Evolutionary conservation across 352 stramenopile species (phyloP).

Genomic region (Phytophthora citrophthora): DNA sequence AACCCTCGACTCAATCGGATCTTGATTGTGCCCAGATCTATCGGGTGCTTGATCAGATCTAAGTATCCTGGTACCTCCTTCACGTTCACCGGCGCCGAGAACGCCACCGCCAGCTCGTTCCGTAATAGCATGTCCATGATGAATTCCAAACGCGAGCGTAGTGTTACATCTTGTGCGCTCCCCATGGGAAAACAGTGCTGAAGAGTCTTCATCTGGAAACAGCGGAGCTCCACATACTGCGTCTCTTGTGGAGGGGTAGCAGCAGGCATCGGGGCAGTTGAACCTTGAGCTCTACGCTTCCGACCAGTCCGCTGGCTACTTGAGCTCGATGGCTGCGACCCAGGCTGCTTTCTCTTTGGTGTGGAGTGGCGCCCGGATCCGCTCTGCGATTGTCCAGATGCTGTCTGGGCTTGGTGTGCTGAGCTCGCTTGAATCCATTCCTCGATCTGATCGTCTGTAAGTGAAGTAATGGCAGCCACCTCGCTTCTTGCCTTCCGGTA

Average conservation of each 20-base stretch:
- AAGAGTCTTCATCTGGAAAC: slow-evolving; percentile 55
- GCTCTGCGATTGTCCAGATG: slow-evolving; percentile 35
- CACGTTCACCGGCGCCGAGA: slow-evolving; percentile 70
- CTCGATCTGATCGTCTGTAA: slow-evolving; percentile 67
- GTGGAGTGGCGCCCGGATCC: slow-evolving; percentile 48
- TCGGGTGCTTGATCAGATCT: slow-evolving; percentile 78
- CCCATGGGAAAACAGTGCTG: slow-evolving; percentile 35
- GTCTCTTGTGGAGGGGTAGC: slow-evolving; percentile 14
- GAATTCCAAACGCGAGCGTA: slow-evolving; percentile 61
- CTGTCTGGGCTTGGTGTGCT: slow-evolving; percentile 15
- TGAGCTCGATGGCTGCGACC: slow-evolving; percentile 20
- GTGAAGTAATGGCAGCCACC: slow-evolving; percentile 60
- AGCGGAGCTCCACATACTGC: slow-evolving; percentile 60
- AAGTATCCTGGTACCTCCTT: slow-evolving; percentile 76
- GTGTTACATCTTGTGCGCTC: slow-evolving; percentile 50
- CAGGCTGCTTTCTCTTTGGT: slow-evolving; percentile 57
- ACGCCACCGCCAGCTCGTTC: slow-evolving; percentile 71
- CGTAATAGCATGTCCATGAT: slow-evolving; percentile 69
- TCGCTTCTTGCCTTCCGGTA: slow-evolving; percentile 65
- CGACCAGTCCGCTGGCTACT: slow-evolving; percentile 42
- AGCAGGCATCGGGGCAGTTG: slow-evolving; percentile 9
- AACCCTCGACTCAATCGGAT: slow-evolving; percentile 69
- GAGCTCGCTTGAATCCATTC: slow-evolving; percentile 64
- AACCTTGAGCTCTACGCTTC: slow-evolving; percentile 47
- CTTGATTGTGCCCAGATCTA: slow-evolving; percentile 93